These are phyloP conservation scores for Cucumis melo DNA, from an alignment of 306 rosid genomes.

Conservation along the genomic window DNA sequence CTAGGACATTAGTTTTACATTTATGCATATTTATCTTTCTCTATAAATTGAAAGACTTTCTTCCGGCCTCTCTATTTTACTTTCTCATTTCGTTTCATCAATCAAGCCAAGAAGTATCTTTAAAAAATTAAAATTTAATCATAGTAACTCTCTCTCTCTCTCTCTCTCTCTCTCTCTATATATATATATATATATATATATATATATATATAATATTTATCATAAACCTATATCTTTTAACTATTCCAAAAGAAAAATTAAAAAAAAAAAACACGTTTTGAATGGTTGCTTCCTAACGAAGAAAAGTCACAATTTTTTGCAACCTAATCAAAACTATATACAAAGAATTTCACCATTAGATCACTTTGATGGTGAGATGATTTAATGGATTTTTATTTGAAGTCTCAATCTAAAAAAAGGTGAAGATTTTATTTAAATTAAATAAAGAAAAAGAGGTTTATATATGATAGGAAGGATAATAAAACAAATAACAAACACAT, in stretches of 20 bases:
- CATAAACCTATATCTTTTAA: too few relatives aligned
- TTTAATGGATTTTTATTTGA: background rate
- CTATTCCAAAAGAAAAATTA: background rate
- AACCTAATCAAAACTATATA: background rate
- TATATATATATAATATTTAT: too few relatives aligned
- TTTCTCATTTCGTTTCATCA: too few relatives aligned
- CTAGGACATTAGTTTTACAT: too few relatives aligned
- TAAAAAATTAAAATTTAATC: too few relatives aligned
- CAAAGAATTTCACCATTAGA: background rate
- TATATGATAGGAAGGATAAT: constrained; percentile 12
- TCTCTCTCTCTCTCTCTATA: too few relatives aligned
- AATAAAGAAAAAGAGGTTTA: constrained; percentile 5
- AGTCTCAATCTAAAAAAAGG: constrained; percentile 23
- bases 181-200: too few relatives aligned
- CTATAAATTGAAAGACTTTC: too few relatives aligned
- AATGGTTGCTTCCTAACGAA: background rate
- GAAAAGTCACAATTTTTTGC: background rate
- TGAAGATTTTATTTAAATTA: constrained; percentile 5
- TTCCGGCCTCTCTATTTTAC: too few relatives aligned
- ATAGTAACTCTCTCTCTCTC: too few relatives aligned
- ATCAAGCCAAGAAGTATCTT: too few relatives aligned
- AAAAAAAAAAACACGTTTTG: background rate
- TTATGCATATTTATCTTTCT: too few relatives aligned
- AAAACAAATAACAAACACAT: constrained; percentile 11
- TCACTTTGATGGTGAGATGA: background rate